These are phyloP conservation scores for Azolla pinnata DNA, from an alignment of 75 land plant species.

Conservation along the genomic window DNA sequence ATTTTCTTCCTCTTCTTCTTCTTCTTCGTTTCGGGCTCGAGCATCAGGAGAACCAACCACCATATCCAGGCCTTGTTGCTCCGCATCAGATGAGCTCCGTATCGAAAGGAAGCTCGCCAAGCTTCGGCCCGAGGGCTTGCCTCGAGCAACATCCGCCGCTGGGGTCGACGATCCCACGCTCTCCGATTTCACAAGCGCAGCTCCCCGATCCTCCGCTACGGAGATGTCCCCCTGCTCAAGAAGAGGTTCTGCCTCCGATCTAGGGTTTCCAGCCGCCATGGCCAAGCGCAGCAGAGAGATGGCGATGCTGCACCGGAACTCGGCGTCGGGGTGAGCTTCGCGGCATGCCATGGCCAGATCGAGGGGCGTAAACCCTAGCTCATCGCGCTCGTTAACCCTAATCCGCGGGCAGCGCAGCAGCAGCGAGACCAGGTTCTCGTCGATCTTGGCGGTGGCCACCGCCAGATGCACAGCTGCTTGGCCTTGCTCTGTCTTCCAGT, in stretches of 20 bases:
- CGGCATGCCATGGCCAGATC: not conserved
- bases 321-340: not conserved
- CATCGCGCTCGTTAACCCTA: constrained; percentile 37
- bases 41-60: no score
- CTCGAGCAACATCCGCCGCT: no score
- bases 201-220: not conserved
- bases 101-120: no score
- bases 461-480: constrained; percentile 60
- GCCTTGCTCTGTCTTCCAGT: constrained; percentile 50
- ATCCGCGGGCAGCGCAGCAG: constrained; percentile 40
- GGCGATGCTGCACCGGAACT: constrained; percentile 4
- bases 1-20: no score
- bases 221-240: not conserved
- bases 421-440: constrained; percentile 36
- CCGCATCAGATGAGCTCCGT: no score
- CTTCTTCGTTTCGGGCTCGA: no score
- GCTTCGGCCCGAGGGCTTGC: no score
- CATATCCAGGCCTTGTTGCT: no score
- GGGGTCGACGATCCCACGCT: not conserved
- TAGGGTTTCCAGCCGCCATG: no score
- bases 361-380: constrained; percentile 40
- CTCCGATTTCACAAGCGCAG: not conserved
- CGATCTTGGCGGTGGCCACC: constrained; percentile 34
- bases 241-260: not conserved
- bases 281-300: constrained; percentile 1